Conservation (phyloP, 495 filamentous ascomycete genomes). For the Margaritispora aquatica region DNA sequence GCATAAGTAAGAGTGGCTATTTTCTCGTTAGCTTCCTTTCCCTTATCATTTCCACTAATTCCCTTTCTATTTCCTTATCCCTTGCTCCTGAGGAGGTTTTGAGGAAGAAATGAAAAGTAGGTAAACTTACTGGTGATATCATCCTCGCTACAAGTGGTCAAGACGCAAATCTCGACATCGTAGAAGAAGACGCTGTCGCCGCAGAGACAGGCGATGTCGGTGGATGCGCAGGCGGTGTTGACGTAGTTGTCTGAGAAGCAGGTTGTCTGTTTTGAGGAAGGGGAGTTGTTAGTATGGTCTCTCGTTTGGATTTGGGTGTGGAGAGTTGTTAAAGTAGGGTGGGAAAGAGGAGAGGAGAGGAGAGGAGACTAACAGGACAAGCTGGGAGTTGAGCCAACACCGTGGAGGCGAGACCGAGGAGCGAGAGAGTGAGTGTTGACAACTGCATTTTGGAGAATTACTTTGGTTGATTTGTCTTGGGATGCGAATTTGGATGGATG, state of each 20-base stretch:
- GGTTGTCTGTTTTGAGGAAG: background rate
- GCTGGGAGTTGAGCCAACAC: constrained; percentile 28
- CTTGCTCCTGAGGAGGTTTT: background rate
- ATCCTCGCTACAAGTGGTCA: constrained; percentile 8
- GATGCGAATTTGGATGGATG: background rate
- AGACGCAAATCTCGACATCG: constrained; percentile 10
- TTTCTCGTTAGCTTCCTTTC: background rate
- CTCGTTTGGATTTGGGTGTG: background rate
- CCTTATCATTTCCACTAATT: background rate
- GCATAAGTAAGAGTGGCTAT: constrained; percentile 6
- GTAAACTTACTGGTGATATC: constrained; percentile 14
- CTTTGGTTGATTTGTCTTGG: background rate
- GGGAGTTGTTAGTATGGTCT: background rate
- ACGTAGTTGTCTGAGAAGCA: constrained; percentile 13
- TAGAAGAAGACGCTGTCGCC: constrained; percentile 10
- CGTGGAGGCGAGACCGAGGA: constrained; percentile 19
- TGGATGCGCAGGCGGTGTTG: constrained; percentile 9
- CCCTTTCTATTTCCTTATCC: background rate
- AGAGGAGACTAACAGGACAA: constrained; percentile 29
- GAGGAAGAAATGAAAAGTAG: background rate
- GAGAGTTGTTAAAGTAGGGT: background rate
- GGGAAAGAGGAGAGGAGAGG: background rate
- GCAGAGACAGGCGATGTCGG: constrained; percentile 19
- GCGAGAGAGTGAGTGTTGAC: constrained; percentile 7
- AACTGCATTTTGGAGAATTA: constrained; percentile 6